Base-by-base conservation (phyloP, 768 basidiomycete genomes). In the Coprinopsis sp. region DNA sequence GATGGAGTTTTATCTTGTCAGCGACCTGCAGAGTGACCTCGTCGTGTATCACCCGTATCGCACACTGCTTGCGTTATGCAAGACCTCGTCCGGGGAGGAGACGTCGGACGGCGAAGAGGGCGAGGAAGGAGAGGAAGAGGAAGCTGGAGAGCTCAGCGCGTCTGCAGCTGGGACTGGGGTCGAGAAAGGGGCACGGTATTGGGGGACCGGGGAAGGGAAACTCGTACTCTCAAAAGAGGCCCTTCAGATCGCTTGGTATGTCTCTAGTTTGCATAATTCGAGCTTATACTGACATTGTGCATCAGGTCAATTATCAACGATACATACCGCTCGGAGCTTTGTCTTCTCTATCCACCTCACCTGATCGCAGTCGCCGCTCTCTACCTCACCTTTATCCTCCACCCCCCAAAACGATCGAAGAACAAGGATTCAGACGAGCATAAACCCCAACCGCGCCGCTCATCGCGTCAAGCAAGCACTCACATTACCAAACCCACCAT, bases 1-100 rank as follows among this genome's bases (percentile, higher is more conserved):
- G 64, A 97, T 97, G 94, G 95, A 98, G 62, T 98, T 98, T 68
- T 98, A 95, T 68, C 82, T 98, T 8, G 84, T 99, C 19, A 91
- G 91, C 59, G 94, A 99, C 61, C 78, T 98, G 22, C 93, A 96
- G 63, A 97, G 95, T 58, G 91, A 98, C 64, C 70, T 99, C 33
- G 78, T 84, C 45, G 78, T 97, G 6, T 97, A 92, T 63, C 96
- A 97, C 62, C 95, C 96, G 0, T 99, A 99, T 65, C 83, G 92
- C 42, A 89, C 91, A 0, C 77, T 98, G 19, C 69, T 87, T 33
- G 72, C 86, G 1, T 70, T 96, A 14, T 88, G 87, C 55, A 84
- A 78, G 49, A 79, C 80, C 49, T 81, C 82, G 33, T 52, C 51
- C 10, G 54, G 52, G 4, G 47, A 44, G 2, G 49, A 54, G 6